These are phyloP conservation scores for Lactarius akahatsu DNA, from an alignment of 768 basidiomycete genomes.

Conservation along the genomic window DNA sequence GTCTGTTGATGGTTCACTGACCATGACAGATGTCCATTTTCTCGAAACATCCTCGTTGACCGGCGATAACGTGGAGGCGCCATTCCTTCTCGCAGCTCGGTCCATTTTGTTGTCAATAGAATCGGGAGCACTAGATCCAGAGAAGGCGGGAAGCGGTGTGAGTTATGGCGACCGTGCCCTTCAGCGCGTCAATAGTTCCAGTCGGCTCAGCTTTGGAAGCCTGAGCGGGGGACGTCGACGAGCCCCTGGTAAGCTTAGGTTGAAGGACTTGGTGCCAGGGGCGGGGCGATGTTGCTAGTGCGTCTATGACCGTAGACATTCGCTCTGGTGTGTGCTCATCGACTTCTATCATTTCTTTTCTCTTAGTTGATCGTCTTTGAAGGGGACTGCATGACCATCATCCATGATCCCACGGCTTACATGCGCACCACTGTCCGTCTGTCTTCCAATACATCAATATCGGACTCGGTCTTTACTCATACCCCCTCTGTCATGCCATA, in stretches of 20 bases:
- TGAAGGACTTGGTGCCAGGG: conserved; percentile 63
- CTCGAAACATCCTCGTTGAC: conserved; percentile 90
- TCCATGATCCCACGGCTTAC: not conserved
- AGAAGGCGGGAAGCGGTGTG: conserved; percentile 92
- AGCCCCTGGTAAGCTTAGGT: conserved; percentile 55
- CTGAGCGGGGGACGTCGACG: conserved; percentile 65
- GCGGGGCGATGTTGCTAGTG: conserved; percentile 59
- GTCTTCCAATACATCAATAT: conserved; percentile 2
- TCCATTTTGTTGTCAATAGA: conserved; percentile 90
- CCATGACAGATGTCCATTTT: conserved; percentile 76
- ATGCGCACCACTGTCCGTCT: not conserved
- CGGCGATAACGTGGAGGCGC: conserved; percentile 92
- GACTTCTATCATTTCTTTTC: not conserved
- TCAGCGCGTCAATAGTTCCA: conserved; percentile 87
- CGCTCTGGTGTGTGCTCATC: conserved; percentile 8
- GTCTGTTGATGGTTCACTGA: conserved; percentile 13
- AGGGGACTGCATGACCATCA: not conserved
- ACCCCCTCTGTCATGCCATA: conserved; percentile 34
- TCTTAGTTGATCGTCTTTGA: conserved; percentile 11
- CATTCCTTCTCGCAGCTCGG: conserved; percentile 84
- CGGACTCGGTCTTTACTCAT: conserved; percentile 32
- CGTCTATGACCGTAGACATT: conserved; percentile 7
- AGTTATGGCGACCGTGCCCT: conserved; percentile 95
- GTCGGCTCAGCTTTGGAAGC: conserved; percentile 83
- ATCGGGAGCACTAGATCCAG: conserved; percentile 86